Conservation (phyloP, 768 basidiomycete genomes). For the Lactarius psammicola region DNA sequence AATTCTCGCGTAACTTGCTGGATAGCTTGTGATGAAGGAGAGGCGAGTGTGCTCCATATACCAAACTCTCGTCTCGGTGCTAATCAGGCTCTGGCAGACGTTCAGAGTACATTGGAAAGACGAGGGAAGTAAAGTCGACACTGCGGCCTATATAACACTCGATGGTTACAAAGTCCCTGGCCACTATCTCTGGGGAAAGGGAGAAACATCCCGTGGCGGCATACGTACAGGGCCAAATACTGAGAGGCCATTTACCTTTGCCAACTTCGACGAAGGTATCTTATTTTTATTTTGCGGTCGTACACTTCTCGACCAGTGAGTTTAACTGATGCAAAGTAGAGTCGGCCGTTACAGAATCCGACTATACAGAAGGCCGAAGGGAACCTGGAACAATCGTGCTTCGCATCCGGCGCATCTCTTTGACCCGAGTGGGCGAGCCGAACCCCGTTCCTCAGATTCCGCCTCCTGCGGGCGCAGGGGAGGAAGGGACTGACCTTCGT, state of each 20-base stretch:
- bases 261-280: conserved; percentile 43
- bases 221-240: conserved; percentile 49
- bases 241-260: conserved; percentile 63
- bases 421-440: neutral
- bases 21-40: conserved; percentile 61
- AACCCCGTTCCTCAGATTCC: neutral
- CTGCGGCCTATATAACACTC: conserved; percentile 60
- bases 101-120: conserved; percentile 69
- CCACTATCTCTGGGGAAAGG: conserved; percentile 56
- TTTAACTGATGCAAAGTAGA: neutral
- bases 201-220: conserved; percentile 52
- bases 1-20: conserved; percentile 58
- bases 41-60: conserved; percentile 39
- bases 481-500: conserved; percentile 1
- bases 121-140: conserved; percentile 50
- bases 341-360: neutral
- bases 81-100: conserved; percentile 37
- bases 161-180: conserved; percentile 63
- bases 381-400: conserved; percentile 15
- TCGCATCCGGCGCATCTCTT: conserved; percentile 10
- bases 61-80: neutral
- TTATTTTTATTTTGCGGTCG: neutral
- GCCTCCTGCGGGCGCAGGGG: neutral
- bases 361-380: conserved; percentile 2
- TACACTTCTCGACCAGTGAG: neutral